A percentile compares a stretch with the other conserved stretches of the same genome.
Conservation (phyloP, 2,329 filamentous ascomycete species). For the Fusarium sambucinum region DNA sequence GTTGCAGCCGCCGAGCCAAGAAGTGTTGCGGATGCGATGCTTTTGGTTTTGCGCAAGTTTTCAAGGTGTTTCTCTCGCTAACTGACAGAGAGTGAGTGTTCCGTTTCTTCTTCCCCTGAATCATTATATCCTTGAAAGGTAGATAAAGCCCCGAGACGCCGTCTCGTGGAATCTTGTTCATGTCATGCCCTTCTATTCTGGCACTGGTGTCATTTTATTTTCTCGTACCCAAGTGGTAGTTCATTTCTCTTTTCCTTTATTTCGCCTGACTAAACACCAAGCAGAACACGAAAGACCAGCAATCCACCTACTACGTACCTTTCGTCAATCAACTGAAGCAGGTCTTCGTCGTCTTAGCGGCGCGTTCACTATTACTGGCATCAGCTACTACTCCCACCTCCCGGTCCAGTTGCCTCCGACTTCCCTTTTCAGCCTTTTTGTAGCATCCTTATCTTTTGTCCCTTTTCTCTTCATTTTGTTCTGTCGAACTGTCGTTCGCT, state of each 20-base stretch:
- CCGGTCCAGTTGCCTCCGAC: conserved; percentile 18
- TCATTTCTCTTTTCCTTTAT: conserved; percentile 29
- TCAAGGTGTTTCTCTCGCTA: conserved; percentile 30
- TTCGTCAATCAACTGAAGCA: conserved; percentile 33
- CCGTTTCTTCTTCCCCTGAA: conserved; percentile 29
- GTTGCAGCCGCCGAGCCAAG: conserved; percentile 39
- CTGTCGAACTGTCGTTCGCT: conserved; percentile 32
- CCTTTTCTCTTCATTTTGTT: conserved; percentile 25
- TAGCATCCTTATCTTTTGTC: conserved; percentile 1
- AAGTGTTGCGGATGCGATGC: conserved; percentile 30
- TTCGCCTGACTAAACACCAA: conserved; percentile 24
- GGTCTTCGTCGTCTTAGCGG: conserved; percentile 42
- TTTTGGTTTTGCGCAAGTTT: conserved; percentile 16
- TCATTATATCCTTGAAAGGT: conserved; percentile 4
- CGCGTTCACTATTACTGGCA: conserved; percentile 37
- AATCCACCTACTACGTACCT: conserved; percentile 1
- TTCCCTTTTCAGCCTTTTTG: conserved; percentile 20
- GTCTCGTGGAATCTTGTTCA: conserved; percentile 27
- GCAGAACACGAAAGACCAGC: conserved; percentile 19
- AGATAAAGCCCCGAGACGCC: conserved; percentile 38
- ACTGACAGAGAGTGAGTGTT: conserved; percentile 24
- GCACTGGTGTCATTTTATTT: conserved; percentile 26
- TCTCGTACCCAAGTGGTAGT: conserved; percentile 37
- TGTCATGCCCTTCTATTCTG: conserved; percentile 31
- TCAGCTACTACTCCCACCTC: conserved; percentile 32